phyloP scores from a whole-genome alignment of 2,329 filamentous ascomycete genomes.

The Coniochaeta sp. region DNA sequence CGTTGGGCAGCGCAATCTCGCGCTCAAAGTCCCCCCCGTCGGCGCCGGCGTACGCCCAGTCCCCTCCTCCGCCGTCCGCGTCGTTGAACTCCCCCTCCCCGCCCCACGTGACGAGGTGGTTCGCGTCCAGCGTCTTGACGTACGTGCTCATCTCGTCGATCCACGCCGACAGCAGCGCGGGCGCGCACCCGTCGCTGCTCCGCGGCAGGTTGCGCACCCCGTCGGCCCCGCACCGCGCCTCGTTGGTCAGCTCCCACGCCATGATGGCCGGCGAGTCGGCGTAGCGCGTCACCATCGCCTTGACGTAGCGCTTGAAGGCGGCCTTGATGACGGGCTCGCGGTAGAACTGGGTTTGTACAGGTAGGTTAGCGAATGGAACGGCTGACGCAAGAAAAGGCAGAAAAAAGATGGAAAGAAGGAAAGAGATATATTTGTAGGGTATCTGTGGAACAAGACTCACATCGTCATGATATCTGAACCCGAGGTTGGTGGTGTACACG shows the following conservation, averaged over 20 bases:
- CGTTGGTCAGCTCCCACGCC: slow-evolving; percentile 63
- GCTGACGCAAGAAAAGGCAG: no score
- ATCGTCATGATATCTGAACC: slow-evolving; percentile 43
- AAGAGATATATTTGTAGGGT: no score
- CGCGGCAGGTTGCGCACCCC: slow-evolving; percentile 35
- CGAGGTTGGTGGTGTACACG: slow-evolving; percentile 48
- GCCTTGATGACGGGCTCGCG: slow-evolving; percentile 40
- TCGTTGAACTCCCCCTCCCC: slow-evolving; percentile 51
- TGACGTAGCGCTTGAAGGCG: slow-evolving; percentile 51
- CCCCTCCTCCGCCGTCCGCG: slow-evolving; percentile 19
- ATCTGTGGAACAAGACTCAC: slow-evolving; percentile 20
- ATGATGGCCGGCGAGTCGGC: slow-evolving; percentile 51
- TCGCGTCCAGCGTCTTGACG: slow-evolving; percentile 42
- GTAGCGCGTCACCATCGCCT: slow-evolving; percentile 52
- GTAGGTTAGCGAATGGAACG: neutral
- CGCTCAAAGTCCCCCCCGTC: slow-evolving; percentile 48
- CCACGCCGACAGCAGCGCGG: slow-evolving; percentile 38
- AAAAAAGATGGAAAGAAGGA: no score
- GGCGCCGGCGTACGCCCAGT: slow-evolving; percentile 37
- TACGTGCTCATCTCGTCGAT: slow-evolving; percentile 46
- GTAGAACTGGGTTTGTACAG: slow-evolving; percentile 32
- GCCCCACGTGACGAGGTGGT: slow-evolving; percentile 48
- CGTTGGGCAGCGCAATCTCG: slow-evolving; percentile 36
- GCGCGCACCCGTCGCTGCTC: slow-evolving; percentile 26
- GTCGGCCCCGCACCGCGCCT: slow-evolving; percentile 43